phyloP scores from a whole-genome alignment of 2,329 filamentous ascomycete genomes.

The Aspergillus costaricaensis region DNA sequence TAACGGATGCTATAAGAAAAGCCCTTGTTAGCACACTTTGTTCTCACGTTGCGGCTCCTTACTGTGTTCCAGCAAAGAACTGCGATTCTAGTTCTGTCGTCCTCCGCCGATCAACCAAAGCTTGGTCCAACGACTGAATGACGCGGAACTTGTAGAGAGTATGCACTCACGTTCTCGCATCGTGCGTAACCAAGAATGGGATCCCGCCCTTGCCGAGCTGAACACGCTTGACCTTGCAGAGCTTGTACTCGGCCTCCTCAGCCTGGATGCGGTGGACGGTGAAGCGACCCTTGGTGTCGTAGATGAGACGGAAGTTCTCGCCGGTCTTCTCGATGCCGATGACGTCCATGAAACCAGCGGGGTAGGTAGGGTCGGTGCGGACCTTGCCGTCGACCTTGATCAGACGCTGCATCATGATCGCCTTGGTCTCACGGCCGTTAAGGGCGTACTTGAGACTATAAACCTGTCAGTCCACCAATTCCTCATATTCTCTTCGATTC shows the following conservation, averaged over 20 bases:
- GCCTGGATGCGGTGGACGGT: slow-evolving; percentile 98
- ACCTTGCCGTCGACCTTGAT: slow-evolving; percentile 99
- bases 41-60: slow-evolving; percentile 28
- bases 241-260: slow-evolving; percentile 99
- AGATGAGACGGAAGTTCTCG: slow-evolving; percentile 99
- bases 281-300: slow-evolving; percentile 99
- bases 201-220: slow-evolving; percentile 99
- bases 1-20: slow-evolving; percentile 80
- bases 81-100: slow-evolving; percentile 31
- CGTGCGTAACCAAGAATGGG: slow-evolving; percentile 99
- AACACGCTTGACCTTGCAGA: slow-evolving; percentile 99
- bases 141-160: slow-evolving; percentile 68
- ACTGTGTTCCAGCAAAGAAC: slow-evolving; percentile 35
- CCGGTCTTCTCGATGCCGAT: slow-evolving; percentile 99
- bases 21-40: slow-evolving; percentile 37
- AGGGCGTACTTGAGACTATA: slow-evolving; percentile 98
- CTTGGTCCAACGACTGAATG: slow-evolving; percentile 99
- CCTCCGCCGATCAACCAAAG: slow-evolving; percentile 71
- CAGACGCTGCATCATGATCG: slow-evolving; percentile 99
- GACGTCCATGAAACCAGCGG: slow-evolving; percentile 98
- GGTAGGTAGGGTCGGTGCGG: slow-evolving; percentile 97
- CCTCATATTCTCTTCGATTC: not conserved
- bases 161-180: slow-evolving; percentile 99
- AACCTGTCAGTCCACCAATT: slow-evolving; percentile 16
- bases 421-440: slow-evolving; percentile 95